Conservation (phyloP, 1,284 basidiomycete genomes). For the Uromyces viciae-fabae region DNA sequence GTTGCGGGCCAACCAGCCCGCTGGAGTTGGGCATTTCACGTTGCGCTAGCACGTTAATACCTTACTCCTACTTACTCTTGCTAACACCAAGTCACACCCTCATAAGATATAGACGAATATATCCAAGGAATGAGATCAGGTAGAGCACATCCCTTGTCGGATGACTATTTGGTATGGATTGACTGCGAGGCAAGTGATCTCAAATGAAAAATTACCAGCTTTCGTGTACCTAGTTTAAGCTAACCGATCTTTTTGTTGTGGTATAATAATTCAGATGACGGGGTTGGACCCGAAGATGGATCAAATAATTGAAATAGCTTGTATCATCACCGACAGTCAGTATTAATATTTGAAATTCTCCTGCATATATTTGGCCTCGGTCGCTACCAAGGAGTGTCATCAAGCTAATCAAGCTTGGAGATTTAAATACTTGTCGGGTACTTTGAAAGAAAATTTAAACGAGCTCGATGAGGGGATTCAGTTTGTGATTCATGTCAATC, state of each 20-base stretch:
- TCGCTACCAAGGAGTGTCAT: too few relatives aligned
- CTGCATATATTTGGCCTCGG: too few relatives aligned
- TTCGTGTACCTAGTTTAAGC: neutral
- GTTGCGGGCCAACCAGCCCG: too few relatives aligned
- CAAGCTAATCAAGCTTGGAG: neutral
- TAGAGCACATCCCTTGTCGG: too few relatives aligned
- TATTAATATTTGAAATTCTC: too few relatives aligned
- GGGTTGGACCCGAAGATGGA: conserved; percentile 50
- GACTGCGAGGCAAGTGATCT: conserved; percentile 33
- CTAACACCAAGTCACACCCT: too few relatives aligned
- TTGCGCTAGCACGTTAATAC: too few relatives aligned
- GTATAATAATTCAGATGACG: conserved; percentile 50
- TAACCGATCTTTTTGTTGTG: neutral
- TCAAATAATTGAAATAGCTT: conserved; percentile 53
- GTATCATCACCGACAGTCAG: conserved; percentile 53
- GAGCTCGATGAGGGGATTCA: conserved; percentile 29
- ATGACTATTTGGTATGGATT: conserved; percentile 37
- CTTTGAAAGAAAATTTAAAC: conserved; percentile 18
- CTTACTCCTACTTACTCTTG: too few relatives aligned
- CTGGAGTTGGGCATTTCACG: too few relatives aligned
- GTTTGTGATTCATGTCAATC: conserved; percentile 36
- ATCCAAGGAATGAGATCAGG: too few relatives aligned
- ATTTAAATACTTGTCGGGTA: neutral
- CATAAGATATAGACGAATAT: too few relatives aligned
- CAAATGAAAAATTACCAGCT: neutral